Evolutionary conservation across 1,284 basidiomycete genomes (phyloP).

Genomic region (Puccinia hordei): DNA sequence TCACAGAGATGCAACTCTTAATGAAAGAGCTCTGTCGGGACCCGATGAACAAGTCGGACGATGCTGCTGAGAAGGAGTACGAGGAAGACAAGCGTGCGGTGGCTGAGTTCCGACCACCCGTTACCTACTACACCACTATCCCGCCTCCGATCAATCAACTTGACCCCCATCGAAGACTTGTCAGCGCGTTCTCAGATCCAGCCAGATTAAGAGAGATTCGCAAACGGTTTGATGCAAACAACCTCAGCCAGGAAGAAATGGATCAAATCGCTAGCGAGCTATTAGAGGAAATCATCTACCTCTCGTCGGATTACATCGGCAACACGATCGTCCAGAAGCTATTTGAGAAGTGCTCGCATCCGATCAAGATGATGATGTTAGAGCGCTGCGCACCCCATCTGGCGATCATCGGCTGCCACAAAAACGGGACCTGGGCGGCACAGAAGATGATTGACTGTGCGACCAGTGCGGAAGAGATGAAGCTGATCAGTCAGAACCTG

Average conservation of each 20-base stretch:
- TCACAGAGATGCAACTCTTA: slow-evolving; percentile 47
- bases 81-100: slow-evolving; percentile 30
- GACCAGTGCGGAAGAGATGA: slow-evolving; percentile 81
- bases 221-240: slow-evolving; percentile 80
- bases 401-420: slow-evolving; percentile 97
- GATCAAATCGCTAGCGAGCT: slow-evolving; percentile 85
- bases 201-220: slow-evolving; percentile 88
- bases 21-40: slow-evolving; percentile 36
- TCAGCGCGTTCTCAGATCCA: slow-evolving; percentile 83
- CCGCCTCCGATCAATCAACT: slow-evolving; percentile 66
- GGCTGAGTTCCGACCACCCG: slow-evolving; percentile 78
- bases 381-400: slow-evolving; percentile 90
- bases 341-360: slow-evolving; percentile 82
- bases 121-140: slow-evolving; percentile 90
- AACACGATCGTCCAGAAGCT: slow-evolving; percentile 78
- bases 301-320: slow-evolving; percentile 97
- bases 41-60: neutral
- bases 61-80: slow-evolving; percentile 4
- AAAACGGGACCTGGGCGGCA: slow-evolving; percentile 99
- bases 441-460: slow-evolving; percentile 99
- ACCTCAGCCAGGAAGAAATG: slow-evolving; percentile 80
- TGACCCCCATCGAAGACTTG: slow-evolving; percentile 46
- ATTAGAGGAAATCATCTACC: slow-evolving; percentile 76
- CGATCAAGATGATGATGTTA: slow-evolving; percentile 81
- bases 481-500: slow-evolving; percentile 79